A percentile compares a stretch with the other conserved stretches of the same genome.
Evolutionary conservation across 495 filamentous ascomycete genomes (phyloP).

Genomic region (Parachaetomium inaequale): DNA sequence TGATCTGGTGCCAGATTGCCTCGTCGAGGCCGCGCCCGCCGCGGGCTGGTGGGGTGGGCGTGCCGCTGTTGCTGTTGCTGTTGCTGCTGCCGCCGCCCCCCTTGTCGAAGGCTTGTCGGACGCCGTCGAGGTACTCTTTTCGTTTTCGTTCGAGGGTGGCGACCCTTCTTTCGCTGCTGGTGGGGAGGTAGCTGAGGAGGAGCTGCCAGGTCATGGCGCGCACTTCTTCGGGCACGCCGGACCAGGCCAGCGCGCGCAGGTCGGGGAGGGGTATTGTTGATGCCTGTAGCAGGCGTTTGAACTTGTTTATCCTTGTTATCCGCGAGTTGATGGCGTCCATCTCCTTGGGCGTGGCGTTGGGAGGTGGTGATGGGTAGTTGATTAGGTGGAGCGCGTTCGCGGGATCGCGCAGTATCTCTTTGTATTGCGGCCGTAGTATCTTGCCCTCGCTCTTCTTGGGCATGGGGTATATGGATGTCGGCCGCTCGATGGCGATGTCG

Average conservation of each 20-base stretch:
- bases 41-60: slow-evolving; percentile 23
- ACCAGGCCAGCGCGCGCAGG: slow-evolving; percentile 82
- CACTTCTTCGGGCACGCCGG: slow-evolving; percentile 89
- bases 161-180: slow-evolving; percentile 86
- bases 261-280: slow-evolving; percentile 83
- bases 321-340: slow-evolving; percentile 80
- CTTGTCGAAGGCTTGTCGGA: slow-evolving; percentile 89
- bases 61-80: slow-evolving; percentile 16
- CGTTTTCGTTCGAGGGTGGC: slow-evolving; percentile 89
- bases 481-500: slow-evolving; percentile 87
- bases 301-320: slow-evolving; percentile 95
- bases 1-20: slow-evolving; percentile 97
- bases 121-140: slow-evolving; percentile 95
- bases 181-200: slow-evolving; percentile 89
- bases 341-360: slow-evolving; percentile 76
- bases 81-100: slow-evolving; percentile 22
- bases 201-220: slow-evolving; percentile 98
- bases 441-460: slow-evolving; percentile 87
- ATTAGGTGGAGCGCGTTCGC: slow-evolving; percentile 95
- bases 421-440: slow-evolving; percentile 93
- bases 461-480: slow-evolving; percentile 80
- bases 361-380: slow-evolving; percentile 71
- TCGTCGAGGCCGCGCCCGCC: slow-evolving; percentile 75
- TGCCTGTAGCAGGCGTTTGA: slow-evolving; percentile 90
- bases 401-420: slow-evolving; percentile 91